Percentiles rank a stretch among this genome's conserved stretches.
phyloP scores from a whole-genome alignment of 768 basidiomycete species.

The Agrocybe praecox region DNA sequence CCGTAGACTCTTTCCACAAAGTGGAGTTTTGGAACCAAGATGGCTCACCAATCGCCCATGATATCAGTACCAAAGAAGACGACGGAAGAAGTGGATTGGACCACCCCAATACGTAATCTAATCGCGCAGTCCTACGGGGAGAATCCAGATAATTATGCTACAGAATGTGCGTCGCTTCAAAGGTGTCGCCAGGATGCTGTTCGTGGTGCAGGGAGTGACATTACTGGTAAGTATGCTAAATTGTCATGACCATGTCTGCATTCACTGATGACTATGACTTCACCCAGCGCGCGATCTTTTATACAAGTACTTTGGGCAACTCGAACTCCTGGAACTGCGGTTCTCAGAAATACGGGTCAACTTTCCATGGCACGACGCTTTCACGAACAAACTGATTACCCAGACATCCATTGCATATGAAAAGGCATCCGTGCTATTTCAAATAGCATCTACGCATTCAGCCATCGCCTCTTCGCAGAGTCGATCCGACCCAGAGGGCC shows the following conservation, averaged over 20 bases:
- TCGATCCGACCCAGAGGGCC: slow-evolving; percentile 85
- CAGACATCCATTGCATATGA: slow-evolving; percentile 98
- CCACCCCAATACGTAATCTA: slow-evolving; percentile 78
- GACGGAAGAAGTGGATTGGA: slow-evolving; percentile 98
- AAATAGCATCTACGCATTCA: slow-evolving; percentile 93
- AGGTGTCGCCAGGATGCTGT: slow-evolving; percentile 96
- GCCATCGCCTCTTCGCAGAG: slow-evolving; percentile 86
- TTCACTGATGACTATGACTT: too few species aligned
- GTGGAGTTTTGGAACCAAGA: slow-evolving; percentile 24
- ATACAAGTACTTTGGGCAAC: slow-evolving; percentile 99
- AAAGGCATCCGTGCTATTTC: slow-evolving; percentile 97
- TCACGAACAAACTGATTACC: slow-evolving; percentile 90
- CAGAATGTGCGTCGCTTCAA: slow-evolving; percentile 85
- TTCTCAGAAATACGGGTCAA: slow-evolving; percentile 96
- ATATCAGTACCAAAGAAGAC: slow-evolving; percentile 91
- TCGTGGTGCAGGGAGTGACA: slow-evolving; percentile 92
- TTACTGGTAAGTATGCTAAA: slow-evolving; percentile 64
- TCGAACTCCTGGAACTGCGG: slow-evolving; percentile 94
- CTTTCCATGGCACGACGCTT: slow-evolving; percentile 97
- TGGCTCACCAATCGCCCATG: slow-evolving; percentile 85
- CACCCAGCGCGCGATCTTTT: slow-evolving; percentile 81
- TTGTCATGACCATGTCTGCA: too few species aligned
- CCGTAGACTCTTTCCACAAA: not conserved
- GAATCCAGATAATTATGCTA: slow-evolving; percentile 83
- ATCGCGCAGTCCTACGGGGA: slow-evolving; percentile 95